Evolutionary conservation across 75 land plant species (phyloP).

Genomic region (Ceratopteris richardii): DNA sequence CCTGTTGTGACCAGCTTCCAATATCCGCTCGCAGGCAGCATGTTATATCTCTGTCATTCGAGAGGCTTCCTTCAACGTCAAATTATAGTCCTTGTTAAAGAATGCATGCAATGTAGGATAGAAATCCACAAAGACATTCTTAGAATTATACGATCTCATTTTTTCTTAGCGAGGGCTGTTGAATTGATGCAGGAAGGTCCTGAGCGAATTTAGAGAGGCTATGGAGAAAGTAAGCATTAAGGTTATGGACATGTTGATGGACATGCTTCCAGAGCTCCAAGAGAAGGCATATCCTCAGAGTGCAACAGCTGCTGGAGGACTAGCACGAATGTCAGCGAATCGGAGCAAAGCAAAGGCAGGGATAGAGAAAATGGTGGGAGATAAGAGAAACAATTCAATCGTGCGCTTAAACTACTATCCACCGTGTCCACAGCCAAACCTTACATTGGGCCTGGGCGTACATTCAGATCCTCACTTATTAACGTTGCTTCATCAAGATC

Average conservation of each 20-base stretch:
- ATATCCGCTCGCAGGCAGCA: no score
- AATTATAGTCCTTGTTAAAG: no score
- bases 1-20: no score
- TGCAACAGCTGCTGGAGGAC: background rate
- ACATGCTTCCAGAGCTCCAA: background rate
- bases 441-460: conserved; percentile 24
- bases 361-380: background rate
- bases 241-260: background rate
- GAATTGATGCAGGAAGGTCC: conserved; percentile 4
- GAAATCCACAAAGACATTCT: no score
- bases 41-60: no score
- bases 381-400: background rate
- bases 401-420: conserved; percentile 27
- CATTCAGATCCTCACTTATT: conserved; percentile 43
- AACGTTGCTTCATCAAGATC: conserved; percentile 44
- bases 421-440: conserved; percentile 43
- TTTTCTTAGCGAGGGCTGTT: no score
- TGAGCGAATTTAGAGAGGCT: background rate
- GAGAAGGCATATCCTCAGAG: background rate
- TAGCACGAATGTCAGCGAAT: background rate
- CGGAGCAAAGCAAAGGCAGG: background rate
- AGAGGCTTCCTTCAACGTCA: no score
- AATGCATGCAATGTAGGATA: no score
- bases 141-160: no score
- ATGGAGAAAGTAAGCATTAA: background rate